A percentile compares a stretch with the other conserved stretches of the same genome.
phyloP scores from a whole-genome alignment of 192 early-diverging fungal species.

The Irineochytrium annulatum region DNA sequence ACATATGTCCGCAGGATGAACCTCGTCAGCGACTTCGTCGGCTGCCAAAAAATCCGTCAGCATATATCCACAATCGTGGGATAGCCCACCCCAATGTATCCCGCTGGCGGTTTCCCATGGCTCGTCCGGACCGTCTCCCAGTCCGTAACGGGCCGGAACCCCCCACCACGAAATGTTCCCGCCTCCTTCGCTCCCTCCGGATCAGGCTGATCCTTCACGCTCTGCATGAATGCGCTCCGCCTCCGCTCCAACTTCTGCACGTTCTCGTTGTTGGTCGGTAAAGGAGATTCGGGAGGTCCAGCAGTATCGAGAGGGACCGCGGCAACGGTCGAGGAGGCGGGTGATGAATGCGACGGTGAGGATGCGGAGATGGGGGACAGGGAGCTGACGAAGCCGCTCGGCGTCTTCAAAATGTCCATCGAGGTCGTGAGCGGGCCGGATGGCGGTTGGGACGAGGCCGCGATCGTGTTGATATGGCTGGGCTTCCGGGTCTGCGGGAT shows the following conservation, averaged over 20 bases:
- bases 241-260: neutral
- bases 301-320: too few relatives aligned
- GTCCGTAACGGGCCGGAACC: neutral
- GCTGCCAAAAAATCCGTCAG: neutral
- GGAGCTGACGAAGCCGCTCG: neutral
- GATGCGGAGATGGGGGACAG: neutral
- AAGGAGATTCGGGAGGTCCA: neutral
- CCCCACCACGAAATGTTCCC: neutral
- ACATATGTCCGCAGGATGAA: slow-evolving; percentile 68
- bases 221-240: neutral
- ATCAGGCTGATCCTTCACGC: neutral
- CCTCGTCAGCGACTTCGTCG: slow-evolving; percentile 5
- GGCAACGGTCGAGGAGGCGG: too few relatives aligned
- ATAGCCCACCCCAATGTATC: neutral
- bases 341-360: neutral
- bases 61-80: neutral
- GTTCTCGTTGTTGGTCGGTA: neutral
- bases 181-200: neutral
- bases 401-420: neutral
- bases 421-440: neutral
- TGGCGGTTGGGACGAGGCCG: too few relatives aligned
- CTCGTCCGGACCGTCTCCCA: neutral
- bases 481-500: too few relatives aligned
- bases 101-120: neutral
- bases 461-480: too few relatives aligned